Base-by-base conservation (phyloP, 163 green algal species). In the Chloroidium sp. region DNA sequence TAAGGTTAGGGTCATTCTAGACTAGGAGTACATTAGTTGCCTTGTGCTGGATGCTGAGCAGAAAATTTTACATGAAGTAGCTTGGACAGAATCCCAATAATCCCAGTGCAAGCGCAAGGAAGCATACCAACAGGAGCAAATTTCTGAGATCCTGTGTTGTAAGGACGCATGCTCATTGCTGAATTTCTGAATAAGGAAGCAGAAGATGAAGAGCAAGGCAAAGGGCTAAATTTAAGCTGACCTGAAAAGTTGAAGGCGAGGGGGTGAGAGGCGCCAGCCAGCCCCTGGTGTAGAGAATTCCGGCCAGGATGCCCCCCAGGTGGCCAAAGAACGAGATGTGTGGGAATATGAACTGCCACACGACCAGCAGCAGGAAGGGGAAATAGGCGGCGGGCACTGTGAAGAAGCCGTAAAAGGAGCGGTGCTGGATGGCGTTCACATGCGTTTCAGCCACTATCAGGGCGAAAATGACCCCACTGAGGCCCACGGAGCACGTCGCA, bases 291-390 rank as follows among this genome's bases (percentile, higher is more conserved):
- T 82, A 79, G 59, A 74, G 36, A 6, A 83, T 62, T 1, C 82
- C 82, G 61, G 75, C 69, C 78, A 93, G 69, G 1, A 93, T 59
- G 14, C 92, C 92, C 2, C 79, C 83, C 14, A 96, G 84, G 83
- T 97, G 93, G 2, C 93, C 92, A 62, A 95, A 58, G 79, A 95
- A 92, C 0, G 88, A 94, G 2, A 88, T 85, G 1, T 82, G 10
- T 0, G 91, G 92, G 80, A 95, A 84, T 4, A 95, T 59, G 59
- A 97, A 67, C 83, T 96, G 92, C 84, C 90, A 93, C 6, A 95
- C 75, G 3, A 92, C 74, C 78, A 96, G 83, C 75, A 96, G 84
- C 78, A 84, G 86, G 84, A 87, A 95, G n/a, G 92, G 91, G 81
- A 92, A 92, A 61, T 62, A 60, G 4, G 69, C 76, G 0, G 83